Conservation (phyloP, 2,329 filamentous ascomycete genomes). For the Pestalotiopsis sp. region DNA sequence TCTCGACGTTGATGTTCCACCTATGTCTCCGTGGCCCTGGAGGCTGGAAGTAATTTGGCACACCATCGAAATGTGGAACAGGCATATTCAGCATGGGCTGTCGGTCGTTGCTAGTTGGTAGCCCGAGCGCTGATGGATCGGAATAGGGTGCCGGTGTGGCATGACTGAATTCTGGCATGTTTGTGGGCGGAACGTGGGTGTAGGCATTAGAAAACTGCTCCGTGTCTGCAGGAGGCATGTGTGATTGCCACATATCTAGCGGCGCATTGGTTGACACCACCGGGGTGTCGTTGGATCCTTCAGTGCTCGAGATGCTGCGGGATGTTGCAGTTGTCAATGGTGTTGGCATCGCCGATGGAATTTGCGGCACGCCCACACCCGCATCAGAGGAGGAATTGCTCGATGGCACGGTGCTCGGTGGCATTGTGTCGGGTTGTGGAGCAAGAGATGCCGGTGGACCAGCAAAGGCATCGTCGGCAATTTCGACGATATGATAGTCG, state of each 20-base stretch:
- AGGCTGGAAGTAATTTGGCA: neutral
- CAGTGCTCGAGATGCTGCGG: neutral
- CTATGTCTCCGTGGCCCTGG: neutral
- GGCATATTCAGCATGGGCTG: neutral
- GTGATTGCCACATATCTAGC: neutral
- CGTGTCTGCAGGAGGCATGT: neutral
- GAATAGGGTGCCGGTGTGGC: neutral
- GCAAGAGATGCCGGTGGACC: neutral
- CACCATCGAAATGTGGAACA: neutral
- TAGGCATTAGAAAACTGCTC: neutral
- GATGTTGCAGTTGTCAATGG: neutral
- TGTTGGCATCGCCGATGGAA: neutral
- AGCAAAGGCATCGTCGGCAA: slow-evolving; percentile 45
- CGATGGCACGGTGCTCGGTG: neutral
- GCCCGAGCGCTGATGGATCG: neutral
- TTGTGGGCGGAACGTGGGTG: neutral
- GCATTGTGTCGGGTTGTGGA: neutral
- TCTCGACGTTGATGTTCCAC: slow-evolving; percentile 25
- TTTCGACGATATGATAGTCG: slow-evolving; percentile 60
- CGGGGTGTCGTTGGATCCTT: slow-evolving; percentile 9
- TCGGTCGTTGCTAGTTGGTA: neutral
- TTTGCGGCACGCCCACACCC: neutral
- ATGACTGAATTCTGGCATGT: neutral
- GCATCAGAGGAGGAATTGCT: neutral
- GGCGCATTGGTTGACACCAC: slow-evolving; percentile 7